Conservation (phyloP, 805 yeast species). For the Kluyveromyces wickerhamii region DNA sequence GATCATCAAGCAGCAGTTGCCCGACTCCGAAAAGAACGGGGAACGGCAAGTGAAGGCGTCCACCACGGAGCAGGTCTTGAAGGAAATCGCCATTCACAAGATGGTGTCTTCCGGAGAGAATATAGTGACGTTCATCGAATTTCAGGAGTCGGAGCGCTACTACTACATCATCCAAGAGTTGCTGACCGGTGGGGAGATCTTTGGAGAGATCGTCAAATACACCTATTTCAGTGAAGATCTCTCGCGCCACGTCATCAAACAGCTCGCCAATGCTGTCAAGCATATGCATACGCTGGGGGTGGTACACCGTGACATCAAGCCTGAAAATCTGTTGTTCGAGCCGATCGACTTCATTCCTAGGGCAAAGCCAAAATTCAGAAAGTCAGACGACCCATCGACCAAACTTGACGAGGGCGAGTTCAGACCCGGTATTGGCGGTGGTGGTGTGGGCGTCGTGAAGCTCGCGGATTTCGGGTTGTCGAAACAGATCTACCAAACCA, state of each 20-base stretch:
- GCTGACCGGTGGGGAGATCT: slow-evolving; percentile 71
- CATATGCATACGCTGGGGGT: slow-evolving; percentile 71
- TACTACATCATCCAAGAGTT: slow-evolving; percentile 68
- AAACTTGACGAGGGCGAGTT: slow-evolving; percentile 88
- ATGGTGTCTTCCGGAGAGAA: slow-evolving; percentile 44
- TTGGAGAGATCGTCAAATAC: slow-evolving; percentile 56
- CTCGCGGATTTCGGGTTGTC: slow-evolving; percentile 94
- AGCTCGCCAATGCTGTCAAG: slow-evolving; percentile 55
- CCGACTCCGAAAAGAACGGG: slow-evolving; percentile 36
- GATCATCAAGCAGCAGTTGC: slow-evolving; percentile 63
- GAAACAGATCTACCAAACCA: slow-evolving; percentile 79
- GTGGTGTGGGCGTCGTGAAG: slow-evolving; percentile 82
- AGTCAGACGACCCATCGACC: slow-evolving; percentile 57
- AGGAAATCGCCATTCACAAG: slow-evolving; percentile 72
- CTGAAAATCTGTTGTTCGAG: slow-evolving; percentile 64
- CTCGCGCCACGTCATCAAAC: slow-evolving; percentile 53
- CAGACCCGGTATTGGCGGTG: slow-evolving; percentile 76
- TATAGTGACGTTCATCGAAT: slow-evolving; percentile 56
- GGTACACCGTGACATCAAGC: slow-evolving; percentile 78
- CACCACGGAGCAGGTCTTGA: slow-evolving; percentile 51
- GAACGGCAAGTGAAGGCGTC: slow-evolving; percentile 19
- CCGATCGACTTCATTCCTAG: slow-evolving; percentile 48
- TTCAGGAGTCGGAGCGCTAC: slow-evolving; percentile 51
- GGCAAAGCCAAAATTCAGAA: slow-evolving; percentile 35
- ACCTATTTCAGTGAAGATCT: slow-evolving; percentile 62